Base-by-base conservation (phyloP, 225 moss, liverwort and hornwort species). In the Ulota crispa region DNA sequence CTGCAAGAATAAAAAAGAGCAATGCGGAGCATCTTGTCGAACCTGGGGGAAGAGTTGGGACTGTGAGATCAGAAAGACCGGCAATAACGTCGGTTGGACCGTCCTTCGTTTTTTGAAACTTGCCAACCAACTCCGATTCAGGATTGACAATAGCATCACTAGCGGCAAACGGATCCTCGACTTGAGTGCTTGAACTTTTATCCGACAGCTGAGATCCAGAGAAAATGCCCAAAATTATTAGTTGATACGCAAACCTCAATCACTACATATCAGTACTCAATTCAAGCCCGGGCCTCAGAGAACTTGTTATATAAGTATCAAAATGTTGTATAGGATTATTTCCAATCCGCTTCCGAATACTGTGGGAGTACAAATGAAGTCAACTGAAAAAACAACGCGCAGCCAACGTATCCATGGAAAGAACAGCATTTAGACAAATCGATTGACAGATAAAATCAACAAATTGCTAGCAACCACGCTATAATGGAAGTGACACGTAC, bases 161-260 rank as follows among this genome's bases (percentile, higher is more conserved):
- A 64, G 99, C 99, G 77, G 96, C 99, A 89, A 99, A 99, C 24
- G 99, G 99, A 85, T 99, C 99, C 83, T 92, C 96, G 56, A 80
- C 90, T 42, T 89, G 93, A 50, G 91, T 86, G 70, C 73, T 92
- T 60, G 92, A 87, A 60, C 88, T 91, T 82, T 93, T 91, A 78
- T 93, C 94, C 24, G 87, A 80, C 88, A 92, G 89, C 85, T 91
- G 91, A n/a, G 85, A 80, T 61, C 85, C 81, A 87, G 43, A 41
- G 50, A 75, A 71, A 55, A 41, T 66, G 26, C 69, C 63, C 62
- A 24, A 71, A 41, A 19, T 27, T 77, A n/a, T 82, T 73, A 80
- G 53, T 69, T 73, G 13, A 69, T 27, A 42, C 30, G 4, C 37
- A 80, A 55, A 52, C 34, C 77, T 66, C 64, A 85, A 61, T 9